Evolutionary conservation across 1,139 yeast genomes (phyloP).

Genomic region (Candida sp.): DNA sequence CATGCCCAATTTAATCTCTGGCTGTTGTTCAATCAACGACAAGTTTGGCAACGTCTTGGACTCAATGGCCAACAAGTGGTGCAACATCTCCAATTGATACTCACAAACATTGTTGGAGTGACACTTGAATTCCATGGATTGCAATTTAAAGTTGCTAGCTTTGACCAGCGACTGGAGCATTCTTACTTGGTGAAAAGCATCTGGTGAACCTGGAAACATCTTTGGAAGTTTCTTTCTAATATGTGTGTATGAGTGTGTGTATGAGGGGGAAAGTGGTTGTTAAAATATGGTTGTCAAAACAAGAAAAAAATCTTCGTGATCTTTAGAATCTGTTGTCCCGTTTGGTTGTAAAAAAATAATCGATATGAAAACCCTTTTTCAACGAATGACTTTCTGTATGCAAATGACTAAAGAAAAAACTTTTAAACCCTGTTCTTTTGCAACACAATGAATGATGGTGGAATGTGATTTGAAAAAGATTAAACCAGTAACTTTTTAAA

Average conservation of each 20-base stretch:
- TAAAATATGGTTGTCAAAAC: neutral
- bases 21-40: slow-evolving; percentile 51
- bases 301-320: neutral
- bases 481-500: slow-evolving; percentile 2
- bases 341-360: neutral
- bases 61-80: slow-evolving; percentile 41
- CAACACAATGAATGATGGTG: neutral
- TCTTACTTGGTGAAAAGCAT: slow-evolving; percentile 41
- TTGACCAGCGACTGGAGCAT: slow-evolving; percentile 34
- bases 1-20: slow-evolving; percentile 54
- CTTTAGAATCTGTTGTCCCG: neutral
- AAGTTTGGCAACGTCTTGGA: slow-evolving; percentile 38
- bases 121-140: slow-evolving; percentile 44
- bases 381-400: neutral
- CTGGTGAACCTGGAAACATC: slow-evolving; percentile 29
- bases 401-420: neutral
- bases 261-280: neutral
- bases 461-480: neutral
- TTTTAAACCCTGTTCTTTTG: neutral
- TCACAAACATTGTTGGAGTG: slow-evolving; percentile 43
- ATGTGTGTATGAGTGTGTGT: neutral
- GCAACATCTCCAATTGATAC: slow-evolving; percentile 45
- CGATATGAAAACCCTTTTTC: neutral
- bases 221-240: neutral
- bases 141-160: slow-evolving; percentile 37